phyloP scores from a whole-genome alignment of 164 flowering plant species.

The Pachysandra terminalis region DNA sequence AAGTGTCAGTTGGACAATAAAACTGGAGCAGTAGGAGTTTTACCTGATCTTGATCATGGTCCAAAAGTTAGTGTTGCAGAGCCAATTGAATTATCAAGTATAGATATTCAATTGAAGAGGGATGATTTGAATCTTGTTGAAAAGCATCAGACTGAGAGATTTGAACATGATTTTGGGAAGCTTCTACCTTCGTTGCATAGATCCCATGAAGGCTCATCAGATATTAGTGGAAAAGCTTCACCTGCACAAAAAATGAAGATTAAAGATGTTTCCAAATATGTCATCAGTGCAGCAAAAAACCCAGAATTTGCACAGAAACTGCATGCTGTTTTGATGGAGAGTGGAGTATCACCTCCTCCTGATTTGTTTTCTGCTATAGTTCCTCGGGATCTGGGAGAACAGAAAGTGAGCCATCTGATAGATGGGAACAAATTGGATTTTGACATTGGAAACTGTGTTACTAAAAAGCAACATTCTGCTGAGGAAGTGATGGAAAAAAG shows the following conservation, averaged over 20 bases:
- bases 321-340: conserved; percentile 78
- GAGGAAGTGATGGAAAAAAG: conserved; percentile 15
- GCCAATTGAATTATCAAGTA: conserved; percentile 22
- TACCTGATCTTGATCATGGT: conserved; percentile 17
- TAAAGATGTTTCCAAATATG: conserved; percentile 77
- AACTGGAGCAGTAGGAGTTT: conserved; percentile 16
- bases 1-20: conserved; percentile 6
- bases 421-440: conserved; percentile 17
- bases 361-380: conserved; percentile 55
- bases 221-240: conserved; percentile 34
- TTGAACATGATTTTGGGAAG: conserved; percentile 55
- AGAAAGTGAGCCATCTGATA: conserved; percentile 16
- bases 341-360: conserved; percentile 77
- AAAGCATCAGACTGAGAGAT: conserved; percentile 37
- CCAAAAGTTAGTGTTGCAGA: conserved; percentile 20
- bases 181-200: conserved; percentile 40
- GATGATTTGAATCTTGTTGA: conserved; percentile 18
- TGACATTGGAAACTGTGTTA: conserved; percentile 3
- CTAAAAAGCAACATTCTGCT: conserved; percentile 15
- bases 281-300: conserved; percentile 76
- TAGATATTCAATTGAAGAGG: conserved; percentile 13
- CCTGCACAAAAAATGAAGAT: conserved; percentile 66
- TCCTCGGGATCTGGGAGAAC: conserved; percentile 26
- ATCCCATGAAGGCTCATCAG: conserved; percentile 31
- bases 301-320: conserved; percentile 86